Evolutionary conservation across 2,329 filamentous ascomycete genomes (phyloP).

Genomic region (Aureobasidium lini): DNA sequence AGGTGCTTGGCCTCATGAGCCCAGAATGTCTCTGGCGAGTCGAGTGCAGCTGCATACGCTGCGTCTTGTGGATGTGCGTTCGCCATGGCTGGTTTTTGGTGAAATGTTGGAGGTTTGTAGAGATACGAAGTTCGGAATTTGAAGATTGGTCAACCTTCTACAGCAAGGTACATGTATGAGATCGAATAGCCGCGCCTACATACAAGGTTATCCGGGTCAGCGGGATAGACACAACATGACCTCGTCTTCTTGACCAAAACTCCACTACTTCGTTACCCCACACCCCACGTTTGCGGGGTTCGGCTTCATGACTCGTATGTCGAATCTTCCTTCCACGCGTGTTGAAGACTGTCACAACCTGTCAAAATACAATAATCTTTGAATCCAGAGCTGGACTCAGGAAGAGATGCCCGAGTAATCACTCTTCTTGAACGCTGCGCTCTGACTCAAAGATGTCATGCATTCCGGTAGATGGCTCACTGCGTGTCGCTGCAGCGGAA

Average conservation of each 20-base stretch:
- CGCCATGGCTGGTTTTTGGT: background rate
- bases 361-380: no score
- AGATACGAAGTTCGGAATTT: background rate
- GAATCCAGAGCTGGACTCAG: no score
- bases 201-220: slow-evolving; percentile 8
- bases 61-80: slow-evolving; percentile 28
- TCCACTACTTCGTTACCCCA: background rate
- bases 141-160: background rate
- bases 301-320: background rate
- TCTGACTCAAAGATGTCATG: no score
- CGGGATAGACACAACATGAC: background rate
- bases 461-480: no score
- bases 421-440: no score
- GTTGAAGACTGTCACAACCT: no score
- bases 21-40: slow-evolving; percentile 31
- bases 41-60: slow-evolving; percentile 27
- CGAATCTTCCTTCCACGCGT: no score
- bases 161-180: background rate
- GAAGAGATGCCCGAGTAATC: no score
- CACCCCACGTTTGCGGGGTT: slow-evolving; percentile 7
- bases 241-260: background rate
- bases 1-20: slow-evolving; percentile 54
- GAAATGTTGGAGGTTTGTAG: background rate
- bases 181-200: slow-evolving; percentile 1
- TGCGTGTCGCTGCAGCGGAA: no score